Percentiles rank a stretch among this genome's conserved stretches.
phyloP scores from a whole-genome alignment of 1,284 basidiomycete species.

The Leccinum olivaceoglutinosum region DNA sequence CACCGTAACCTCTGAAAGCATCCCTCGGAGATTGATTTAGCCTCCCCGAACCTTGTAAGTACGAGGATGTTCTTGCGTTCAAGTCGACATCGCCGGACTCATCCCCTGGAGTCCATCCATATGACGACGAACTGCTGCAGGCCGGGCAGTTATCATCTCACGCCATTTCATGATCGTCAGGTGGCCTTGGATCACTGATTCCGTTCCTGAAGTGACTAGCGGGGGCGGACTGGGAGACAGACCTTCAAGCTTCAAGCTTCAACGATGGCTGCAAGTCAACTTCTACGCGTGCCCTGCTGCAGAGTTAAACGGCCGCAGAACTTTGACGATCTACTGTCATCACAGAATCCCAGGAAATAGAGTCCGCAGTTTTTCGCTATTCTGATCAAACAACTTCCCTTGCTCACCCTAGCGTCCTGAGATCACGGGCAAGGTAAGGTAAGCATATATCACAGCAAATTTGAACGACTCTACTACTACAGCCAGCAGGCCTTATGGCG shows the following conservation, averaged over 20 bases:
- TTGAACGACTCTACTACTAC: too few relatives aligned
- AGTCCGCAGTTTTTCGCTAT: too few relatives aligned
- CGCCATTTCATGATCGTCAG: not conserved
- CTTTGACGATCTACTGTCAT: not conserved
- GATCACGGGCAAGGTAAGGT: not conserved
- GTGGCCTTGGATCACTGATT: not conserved
- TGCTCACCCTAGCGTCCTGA: not conserved
- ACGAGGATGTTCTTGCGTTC: not conserved
- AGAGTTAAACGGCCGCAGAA: not conserved
- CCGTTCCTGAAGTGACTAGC: not conserved
- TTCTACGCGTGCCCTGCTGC: not conserved
- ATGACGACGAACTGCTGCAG: not conserved
- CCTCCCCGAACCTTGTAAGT: not conserved
- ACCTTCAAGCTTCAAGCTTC: not conserved
- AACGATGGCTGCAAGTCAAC: not conserved
- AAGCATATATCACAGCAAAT: too few relatives aligned
- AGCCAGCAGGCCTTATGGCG: not conserved
- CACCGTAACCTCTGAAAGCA: not conserved
- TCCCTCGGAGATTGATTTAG: not conserved
- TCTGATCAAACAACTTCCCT: too few relatives aligned
- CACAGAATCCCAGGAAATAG: too few relatives aligned
- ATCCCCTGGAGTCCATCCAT: not conserved
- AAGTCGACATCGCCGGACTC: not conserved
- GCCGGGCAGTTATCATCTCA: not conserved
- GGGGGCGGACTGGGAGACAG: not conserved